These are phyloP conservation scores for Haematococcus sp. DNA, from an alignment of 139 green algal species.

Conservation along the genomic window DNA sequence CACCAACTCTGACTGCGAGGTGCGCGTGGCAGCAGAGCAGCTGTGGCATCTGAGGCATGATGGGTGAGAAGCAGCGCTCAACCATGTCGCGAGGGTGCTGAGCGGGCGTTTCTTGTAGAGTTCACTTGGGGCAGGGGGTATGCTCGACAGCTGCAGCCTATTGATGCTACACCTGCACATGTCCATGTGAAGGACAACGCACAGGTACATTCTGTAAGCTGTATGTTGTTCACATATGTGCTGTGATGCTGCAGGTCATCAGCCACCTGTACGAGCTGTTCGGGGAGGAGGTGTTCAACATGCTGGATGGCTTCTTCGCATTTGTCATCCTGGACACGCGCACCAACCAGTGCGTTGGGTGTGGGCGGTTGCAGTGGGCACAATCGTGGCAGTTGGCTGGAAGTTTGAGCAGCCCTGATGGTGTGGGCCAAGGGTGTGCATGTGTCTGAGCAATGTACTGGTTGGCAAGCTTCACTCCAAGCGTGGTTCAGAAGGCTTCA, in stretches of 20 bases:
- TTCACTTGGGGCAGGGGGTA: background rate
- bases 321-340: constrained; percentile 54
- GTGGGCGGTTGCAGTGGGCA: background rate
- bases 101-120: too few species aligned
- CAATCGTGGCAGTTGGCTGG: background rate
- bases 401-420: too few species aligned
- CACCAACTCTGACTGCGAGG: constrained; percentile 75
- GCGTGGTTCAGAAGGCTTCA: background rate
- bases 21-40: constrained; percentile 19
- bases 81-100: too few species aligned
- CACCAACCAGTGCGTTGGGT: constrained; percentile 26
- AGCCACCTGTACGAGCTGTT: constrained; percentile 79
- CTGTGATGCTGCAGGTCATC: constrained; percentile 43
- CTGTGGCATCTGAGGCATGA: background rate
- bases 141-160: background rate
- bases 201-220: too few species aligned
- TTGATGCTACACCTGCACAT: too few species aligned
- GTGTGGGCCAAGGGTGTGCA: background rate
- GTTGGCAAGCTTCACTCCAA: background rate
- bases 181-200: too few species aligned
- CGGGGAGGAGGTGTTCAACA: constrained; percentile 74
- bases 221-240: background rate
- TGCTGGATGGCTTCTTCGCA: constrained; percentile 95
- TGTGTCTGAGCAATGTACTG: background rate
- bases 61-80: background rate